Percentiles rank a stretch among this genome's conserved stretches.
phyloP scores from a whole-genome alignment of 202 grass and related monocot species.

The Tripidium arundinaceum region DNA sequence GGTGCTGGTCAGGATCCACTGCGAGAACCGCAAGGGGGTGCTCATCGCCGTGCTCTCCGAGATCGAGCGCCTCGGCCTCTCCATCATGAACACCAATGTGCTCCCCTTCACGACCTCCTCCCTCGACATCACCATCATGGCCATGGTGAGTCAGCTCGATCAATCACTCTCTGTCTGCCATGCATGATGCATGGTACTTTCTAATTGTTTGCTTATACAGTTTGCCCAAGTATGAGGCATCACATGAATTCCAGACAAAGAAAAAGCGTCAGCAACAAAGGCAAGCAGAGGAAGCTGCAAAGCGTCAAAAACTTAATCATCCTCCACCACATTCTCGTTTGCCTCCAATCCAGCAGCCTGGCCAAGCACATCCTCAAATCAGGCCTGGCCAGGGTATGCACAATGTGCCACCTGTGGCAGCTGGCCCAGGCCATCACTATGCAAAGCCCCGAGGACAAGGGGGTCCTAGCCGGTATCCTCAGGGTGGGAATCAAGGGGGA shows the following conservation, averaged over 20 bases:
- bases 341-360: constrained; percentile 78
- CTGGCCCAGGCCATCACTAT: constrained; percentile 71
- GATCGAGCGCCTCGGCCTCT: constrained; percentile 64
- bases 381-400: constrained; percentile 65
- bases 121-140: constrained; percentile 89
- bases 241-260: constrained; percentile 91
- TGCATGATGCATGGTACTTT: neutral
- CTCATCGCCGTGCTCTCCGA: constrained; percentile 64
- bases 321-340: constrained; percentile 72
- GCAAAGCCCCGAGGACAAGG: constrained; percentile 72
- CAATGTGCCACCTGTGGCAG: constrained; percentile 55
- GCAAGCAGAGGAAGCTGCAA: constrained; percentile 83
- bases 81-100: constrained; percentile 82
- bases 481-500: constrained; percentile 53
- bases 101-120: constrained; percentile 71
- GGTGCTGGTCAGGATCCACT: constrained; percentile 87
- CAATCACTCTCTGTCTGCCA: neutral
- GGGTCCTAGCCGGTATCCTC: constrained; percentile 65
- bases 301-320: constrained; percentile 77
- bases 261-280: constrained; percentile 93
- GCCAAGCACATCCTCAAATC: constrained; percentile 59
- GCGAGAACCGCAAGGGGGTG: constrained; percentile 72
- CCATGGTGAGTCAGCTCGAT: constrained; percentile 49
- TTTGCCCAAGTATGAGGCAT: constrained; percentile 81
- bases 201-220: constrained; percentile 38